Evolutionary conservation across 805 yeast genomes (phyloP), one percentile per base, ranked within the genome.

Genomic region (Lachancea kluyveri): DNA sequence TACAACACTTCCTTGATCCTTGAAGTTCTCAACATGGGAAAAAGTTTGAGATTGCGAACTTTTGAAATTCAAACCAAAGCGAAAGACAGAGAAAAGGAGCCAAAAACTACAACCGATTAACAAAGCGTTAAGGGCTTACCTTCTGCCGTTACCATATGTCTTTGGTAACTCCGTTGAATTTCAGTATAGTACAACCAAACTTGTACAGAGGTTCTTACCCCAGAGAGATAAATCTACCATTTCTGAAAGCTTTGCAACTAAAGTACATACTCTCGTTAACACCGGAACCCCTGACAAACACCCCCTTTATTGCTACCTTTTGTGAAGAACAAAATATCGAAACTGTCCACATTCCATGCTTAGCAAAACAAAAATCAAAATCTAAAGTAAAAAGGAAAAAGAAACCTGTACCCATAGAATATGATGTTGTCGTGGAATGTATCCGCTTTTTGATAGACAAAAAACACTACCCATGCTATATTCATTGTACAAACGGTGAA

Each of bases 401-500:
- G 53, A 65, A 94, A 45, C 82, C 82, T 2, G 88, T 86, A 4
- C 94, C 95, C 1, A 64, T 88, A 22, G 84, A 80, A 14, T 74
- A 75, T 44, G 68, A 72, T 9, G 71, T 75, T 1, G 81, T 81
- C 0, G 54, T 69, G 1, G 61, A 67, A 29, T 79, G 80, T 1
- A 56, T 90, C n/a, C 74, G 72, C 37, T 59, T 74, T 23, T 62
- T 87, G 37, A 63, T 80, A 9, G 75, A 80, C 48, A 61, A 65
- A 15, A 68, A 70, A 12, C 61, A 67, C 41, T 72, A 78, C 8
- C 95, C 96, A 1, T 63, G 81, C 2, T 88, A 82, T 52, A 54
- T 90, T 4, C 96, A 90, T 57, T 90, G 97, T 55, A 61, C 78
- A 16, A 88, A 86, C 50, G 97, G 96, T 0, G 87, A 94, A 7